Evolutionary conservation across 2,329 filamentous ascomycete species (phyloP).

Genomic region (Sporothrix euskadiensis): DNA sequence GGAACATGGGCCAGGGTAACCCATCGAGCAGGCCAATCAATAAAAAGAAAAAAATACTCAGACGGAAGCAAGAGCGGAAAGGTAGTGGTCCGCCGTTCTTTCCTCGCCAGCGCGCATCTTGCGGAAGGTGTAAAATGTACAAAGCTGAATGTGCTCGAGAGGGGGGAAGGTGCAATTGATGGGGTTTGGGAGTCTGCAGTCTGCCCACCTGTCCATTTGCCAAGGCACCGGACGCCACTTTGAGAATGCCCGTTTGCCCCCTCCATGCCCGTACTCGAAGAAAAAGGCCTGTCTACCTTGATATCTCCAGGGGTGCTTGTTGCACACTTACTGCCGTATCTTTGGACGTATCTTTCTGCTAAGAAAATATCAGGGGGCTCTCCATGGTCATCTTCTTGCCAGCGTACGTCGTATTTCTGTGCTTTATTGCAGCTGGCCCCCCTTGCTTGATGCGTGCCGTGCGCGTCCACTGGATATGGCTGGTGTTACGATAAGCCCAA

Average conservation of each 20-base stretch:
- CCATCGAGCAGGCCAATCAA: neutral
- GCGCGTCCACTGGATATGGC: neutral
- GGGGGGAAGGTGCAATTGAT: neutral
- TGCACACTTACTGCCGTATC: neutral
- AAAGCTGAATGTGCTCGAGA: neutral
- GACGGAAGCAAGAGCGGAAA: neutral
- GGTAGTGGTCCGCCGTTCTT: neutral
- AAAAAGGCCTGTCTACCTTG: too few relatives aligned
- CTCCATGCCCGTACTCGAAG: neutral
- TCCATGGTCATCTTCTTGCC: too few relatives aligned
- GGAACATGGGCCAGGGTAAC: neutral
- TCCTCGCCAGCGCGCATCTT: neutral
- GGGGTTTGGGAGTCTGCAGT: neutral
- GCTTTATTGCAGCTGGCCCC: neutral
- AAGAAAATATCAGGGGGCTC: too few relatives aligned
- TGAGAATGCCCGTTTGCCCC: neutral
- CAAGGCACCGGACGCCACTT: neutral
- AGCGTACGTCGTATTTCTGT: too few relatives aligned
- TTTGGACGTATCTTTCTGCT: too few relatives aligned
- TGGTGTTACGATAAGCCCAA: neutral
- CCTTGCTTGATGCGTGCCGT: neutral
- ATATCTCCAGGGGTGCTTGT: neutral
- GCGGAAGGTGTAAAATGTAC: neutral
- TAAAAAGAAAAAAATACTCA: neutral
- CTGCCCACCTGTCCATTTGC: neutral